Evolutionary conservation across 2,329 filamentous ascomycete species (phyloP), one percentile per base, ranked within the genome.

Genomic region (Phialophora tarda): DNA sequence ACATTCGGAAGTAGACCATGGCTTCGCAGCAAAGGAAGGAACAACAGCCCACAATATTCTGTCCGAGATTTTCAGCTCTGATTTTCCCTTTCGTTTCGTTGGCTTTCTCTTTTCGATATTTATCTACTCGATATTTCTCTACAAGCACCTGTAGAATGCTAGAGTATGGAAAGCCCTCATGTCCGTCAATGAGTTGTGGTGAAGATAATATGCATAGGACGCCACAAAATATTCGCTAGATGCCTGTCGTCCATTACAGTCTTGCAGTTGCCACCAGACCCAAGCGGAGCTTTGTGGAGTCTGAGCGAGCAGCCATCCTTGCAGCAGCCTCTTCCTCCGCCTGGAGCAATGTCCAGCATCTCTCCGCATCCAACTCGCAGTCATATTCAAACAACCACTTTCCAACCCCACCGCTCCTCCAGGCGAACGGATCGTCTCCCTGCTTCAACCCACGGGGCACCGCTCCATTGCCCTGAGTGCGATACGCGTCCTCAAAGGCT

Each of bases 351-450:
- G 57, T 17, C 57, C 57, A 60, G 50, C 57, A 60, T 51, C 57
- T 60, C 47, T 60, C 41, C 12, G 54, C 62, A 53, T 64, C 62
- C 44, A 44, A 6, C 24, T 51, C 62, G 41, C 51, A 56, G 47
- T 50, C 54, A 53, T 64, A 64, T 30, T 55, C 54, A 24, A 66
- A 58, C 26, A 66, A 30, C 64, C 64, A 66, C 60, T 66, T 55
- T 24, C 64, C 64, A 54, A 57, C 64, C 7, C 64, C 64, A 61
- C 61, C 61, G 7, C 47, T 66, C 34, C 64, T 59, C 64, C 64
- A 66, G 21, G 60, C 64, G 21, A 63, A 51, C 30, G 64, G 60
- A 54, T 66, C 64, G 21, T 66, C 60, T 12, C 34, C 34, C 14
- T 6, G 34, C 4, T 41, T 41, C 14, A 41, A 41, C 34, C 34